Percentiles rank a stretch among this genome's conserved stretches.
These are phyloP conservation scores for Penicillium egyptiacum DNA, from an alignment of 495 filamentous ascomycete genomes.

Conservation along the genomic window DNA sequence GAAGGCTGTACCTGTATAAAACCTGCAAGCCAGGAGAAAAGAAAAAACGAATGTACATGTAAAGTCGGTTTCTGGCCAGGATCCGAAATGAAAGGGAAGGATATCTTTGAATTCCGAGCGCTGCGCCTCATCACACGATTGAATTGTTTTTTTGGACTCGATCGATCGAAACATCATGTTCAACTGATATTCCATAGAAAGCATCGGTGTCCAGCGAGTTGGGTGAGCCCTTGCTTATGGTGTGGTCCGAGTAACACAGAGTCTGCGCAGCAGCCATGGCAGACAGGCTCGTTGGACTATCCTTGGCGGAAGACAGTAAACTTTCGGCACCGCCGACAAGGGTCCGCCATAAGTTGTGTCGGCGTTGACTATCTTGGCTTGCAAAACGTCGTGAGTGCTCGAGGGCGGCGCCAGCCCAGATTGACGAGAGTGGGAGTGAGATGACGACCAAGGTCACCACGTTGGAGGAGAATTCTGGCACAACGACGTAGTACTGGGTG, in stretches of 20 bases:
- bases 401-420: slow-evolving; percentile 65
- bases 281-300: slow-evolving; percentile 15
- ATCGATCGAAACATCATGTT: slow-evolving; percentile 36
- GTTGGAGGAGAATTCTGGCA: slow-evolving; percentile 61
- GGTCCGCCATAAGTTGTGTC: slow-evolving; percentile 32
- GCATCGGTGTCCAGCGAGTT: slow-evolving; percentile 17
- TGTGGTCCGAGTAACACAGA: slow-evolving; percentile 32
- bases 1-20: not conserved
- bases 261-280: slow-evolving; percentile 24
- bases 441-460: slow-evolving; percentile 67
- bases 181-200: slow-evolving; percentile 34
- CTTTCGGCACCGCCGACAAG: slow-evolving; percentile 23
- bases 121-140: slow-evolving; percentile 5
- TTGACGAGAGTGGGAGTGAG: slow-evolving; percentile 75
- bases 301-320: slow-evolving; percentile 19
- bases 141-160: slow-evolving; percentile 13
- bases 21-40: not conserved
- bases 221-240: slow-evolving; percentile 11
- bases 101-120: not conserved
- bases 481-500: slow-evolving; percentile 54
- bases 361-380: slow-evolving; percentile 9
- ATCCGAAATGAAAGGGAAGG: not conserved
- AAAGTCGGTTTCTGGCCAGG: not conserved
- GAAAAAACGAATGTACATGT: not conserved
- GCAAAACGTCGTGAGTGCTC: slow-evolving; percentile 15